phyloP scores from a whole-genome alignment of 805 yeast species.

The Cyberlindnera amylophila region DNA sequence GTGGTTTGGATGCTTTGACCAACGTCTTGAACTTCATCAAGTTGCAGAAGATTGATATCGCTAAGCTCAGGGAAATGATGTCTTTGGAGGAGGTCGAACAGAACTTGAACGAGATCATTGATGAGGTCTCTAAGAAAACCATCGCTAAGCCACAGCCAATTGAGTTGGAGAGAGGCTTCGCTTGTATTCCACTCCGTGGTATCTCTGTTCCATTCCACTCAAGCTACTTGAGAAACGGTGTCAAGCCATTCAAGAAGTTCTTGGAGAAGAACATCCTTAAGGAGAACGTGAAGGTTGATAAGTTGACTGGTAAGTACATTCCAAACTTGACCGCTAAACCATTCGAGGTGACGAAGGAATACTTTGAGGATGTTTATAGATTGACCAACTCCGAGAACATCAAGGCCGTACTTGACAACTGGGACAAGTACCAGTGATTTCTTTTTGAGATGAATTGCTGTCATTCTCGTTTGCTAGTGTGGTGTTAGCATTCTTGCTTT shows the following conservation, averaged over 20 bases:
- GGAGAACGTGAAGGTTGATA: conserved; percentile 92
- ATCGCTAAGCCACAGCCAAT: conserved; percentile 92
- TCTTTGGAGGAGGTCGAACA: conserved; percentile 83
- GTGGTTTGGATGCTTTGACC: conserved; percentile 89
- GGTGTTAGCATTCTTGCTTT: conserved; percentile 21
- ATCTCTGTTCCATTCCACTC: conserved; percentile 99
- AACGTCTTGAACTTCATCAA: conserved; percentile 92
- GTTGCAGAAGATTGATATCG: conserved; percentile 90
- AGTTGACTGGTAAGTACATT: conserved; percentile 90
- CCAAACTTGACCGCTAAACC: conserved; percentile 99
- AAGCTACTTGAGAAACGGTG: conserved; percentile 97
- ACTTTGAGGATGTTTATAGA: conserved; percentile 92
- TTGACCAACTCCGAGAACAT: conserved; percentile 90
- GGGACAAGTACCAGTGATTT: conserved; percentile 71
- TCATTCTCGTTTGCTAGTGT: conserved; percentile 19
- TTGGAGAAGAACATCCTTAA: conserved; percentile 92
- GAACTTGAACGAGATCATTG: conserved; percentile 83
- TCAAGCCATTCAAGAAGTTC: conserved; percentile 97
- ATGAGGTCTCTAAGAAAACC: conserved; percentile 79
- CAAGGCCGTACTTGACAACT: conserved; percentile 85
- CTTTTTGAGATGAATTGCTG: not conserved
- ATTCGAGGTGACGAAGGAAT: conserved; percentile 91
- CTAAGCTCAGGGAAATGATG: conserved; percentile 76
- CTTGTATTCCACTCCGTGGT: conserved; percentile 97
- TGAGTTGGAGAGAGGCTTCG: conserved; percentile 95